Percentiles rank a stretch among this genome's conserved stretches.
Evolutionary conservation across 495 filamentous ascomycete species (phyloP).

Genomic region (Lepidopterella palustris): DNA sequence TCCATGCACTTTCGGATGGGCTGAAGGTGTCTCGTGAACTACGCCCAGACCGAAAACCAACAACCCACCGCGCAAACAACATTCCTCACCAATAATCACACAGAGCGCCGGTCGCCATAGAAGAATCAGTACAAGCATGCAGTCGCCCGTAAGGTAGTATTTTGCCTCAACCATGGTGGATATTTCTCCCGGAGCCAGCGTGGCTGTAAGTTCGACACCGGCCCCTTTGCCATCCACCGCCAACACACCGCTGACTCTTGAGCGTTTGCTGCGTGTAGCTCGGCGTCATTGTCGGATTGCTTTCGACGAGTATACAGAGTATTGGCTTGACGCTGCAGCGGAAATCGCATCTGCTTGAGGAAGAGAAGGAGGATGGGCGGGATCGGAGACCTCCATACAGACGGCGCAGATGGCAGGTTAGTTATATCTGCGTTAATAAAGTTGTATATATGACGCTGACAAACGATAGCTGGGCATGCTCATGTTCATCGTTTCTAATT

Average conservation of each 20-base stretch:
- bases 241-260: neutral
- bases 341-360: conserved; percentile 96
- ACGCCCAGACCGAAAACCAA: neutral
- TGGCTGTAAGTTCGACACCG: conserved; percentile 56
- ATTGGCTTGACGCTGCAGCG: conserved; percentile 95
- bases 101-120: neutral
- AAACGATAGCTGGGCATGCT: conserved; percentile 68
- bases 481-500: conserved; percentile 92
- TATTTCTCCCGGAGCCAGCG: conserved; percentile 77
- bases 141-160: conserved; percentile 15
- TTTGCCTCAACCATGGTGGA: conserved; percentile 70
- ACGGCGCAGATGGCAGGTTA: conserved; percentile 85
- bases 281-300: conserved; percentile 83
- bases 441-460: conserved; percentile 5
- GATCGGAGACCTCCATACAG: conserved; percentile 78
- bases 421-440: conserved; percentile 1
- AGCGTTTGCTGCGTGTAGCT: conserved; percentile 46
- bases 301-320: conserved; percentile 90
- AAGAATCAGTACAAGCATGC: conserved; percentile 14
- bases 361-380: conserved; percentile 79
- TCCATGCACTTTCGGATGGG: conserved; percentile 22
- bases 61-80: neutral
- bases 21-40: conserved; percentile 16
- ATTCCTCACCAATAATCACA: neutral
- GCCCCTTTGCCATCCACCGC: neutral